These are phyloP conservation scores for Hericium coralloides DNA, from an alignment of 768 basidiomycete genomes.

Conservation along the genomic window DNA sequence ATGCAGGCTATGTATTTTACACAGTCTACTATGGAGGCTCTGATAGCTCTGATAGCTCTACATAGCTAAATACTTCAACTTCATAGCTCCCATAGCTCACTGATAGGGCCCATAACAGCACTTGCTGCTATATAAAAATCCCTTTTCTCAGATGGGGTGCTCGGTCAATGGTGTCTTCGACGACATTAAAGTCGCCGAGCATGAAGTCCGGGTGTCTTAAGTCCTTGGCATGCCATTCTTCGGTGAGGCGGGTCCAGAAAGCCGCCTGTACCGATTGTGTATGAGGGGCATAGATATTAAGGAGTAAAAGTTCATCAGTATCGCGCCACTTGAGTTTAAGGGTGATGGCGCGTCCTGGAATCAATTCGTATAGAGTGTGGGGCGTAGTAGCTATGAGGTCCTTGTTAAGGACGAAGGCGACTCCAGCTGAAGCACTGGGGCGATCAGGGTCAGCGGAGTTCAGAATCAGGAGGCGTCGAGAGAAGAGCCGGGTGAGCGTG, in stretches of 20 bases:
- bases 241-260: constrained; percentile 10
- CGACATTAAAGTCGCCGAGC: constrained; percentile 33
- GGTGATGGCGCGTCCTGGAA: constrained; percentile 8
- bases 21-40: no score
- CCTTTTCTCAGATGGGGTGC: no score
- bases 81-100: no score
- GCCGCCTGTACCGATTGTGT: not conserved
- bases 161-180: not conserved
- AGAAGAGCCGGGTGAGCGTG: no score
- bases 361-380: not conserved
- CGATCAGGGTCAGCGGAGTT: not conserved
- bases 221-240: not conserved
- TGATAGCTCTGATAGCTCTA: no score
- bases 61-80: no score
- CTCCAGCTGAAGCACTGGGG: not conserved
- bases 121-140: no score
- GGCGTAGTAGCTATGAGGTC: not conserved
- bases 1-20: no score
- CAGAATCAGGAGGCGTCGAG: not conserved
- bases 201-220: constrained; percentile 23
- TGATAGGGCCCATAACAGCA: no score
- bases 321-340: constrained; percentile 14
- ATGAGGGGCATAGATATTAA: constrained; percentile 19
- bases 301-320: not conserved
- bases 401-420: not conserved